Base-by-base conservation (phyloP, 1,284 basidiomycete genomes). In the Boletus nobilissimus region DNA sequence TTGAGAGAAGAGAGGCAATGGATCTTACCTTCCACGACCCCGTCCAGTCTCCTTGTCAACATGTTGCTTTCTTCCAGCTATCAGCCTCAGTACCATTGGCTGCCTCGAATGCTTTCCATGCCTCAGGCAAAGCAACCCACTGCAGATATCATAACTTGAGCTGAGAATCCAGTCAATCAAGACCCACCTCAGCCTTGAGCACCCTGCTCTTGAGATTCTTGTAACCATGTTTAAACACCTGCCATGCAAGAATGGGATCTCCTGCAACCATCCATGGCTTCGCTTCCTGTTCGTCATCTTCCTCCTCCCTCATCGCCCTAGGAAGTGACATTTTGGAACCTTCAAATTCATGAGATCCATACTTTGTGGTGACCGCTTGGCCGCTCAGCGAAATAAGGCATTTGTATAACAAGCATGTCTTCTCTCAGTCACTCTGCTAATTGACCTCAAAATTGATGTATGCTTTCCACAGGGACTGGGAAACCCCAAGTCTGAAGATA, bases 331-430 rank as follows among this genome's bases (percentile, higher is more conserved):
- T 95, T 78, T 90, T 89, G 81, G 92, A 93, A 5, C 91, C 93
- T 85, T 96, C 94, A 76, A 96, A 96, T 76, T 92, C 87, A 96
- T 72, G 94, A 91, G 73, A 96, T 93, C 95, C 95, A 96, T 22
- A 96, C 94, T 88, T 99, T 99, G 87, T 97, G 96, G 85, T 99
- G 98, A n/a, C n/a, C n/a, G n/a, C n/a, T n/a, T n/a, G n/a, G 1
- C 96, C 96, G 78, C 97, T 98, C 74, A 96, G 90, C 66, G 92
- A 89, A 71, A 99, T 89, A 32, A 99, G 91, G 39, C 97, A 92
- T 87, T 99, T 97, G 86, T 98, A 99, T 73, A 99, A 86, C n/a
- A 90, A 89, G 43, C 97, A 90, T 4, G 96, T 95, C 51, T 92
- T 91, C 79, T 96, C 96, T 76, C 97, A 93, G 83, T 99, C 97